Evolutionary conservation across 2,329 filamentous ascomycete genomes (phyloP), one percentile per base, ranked within the genome.

Genomic region (Emydomyces testavorans): DNA sequence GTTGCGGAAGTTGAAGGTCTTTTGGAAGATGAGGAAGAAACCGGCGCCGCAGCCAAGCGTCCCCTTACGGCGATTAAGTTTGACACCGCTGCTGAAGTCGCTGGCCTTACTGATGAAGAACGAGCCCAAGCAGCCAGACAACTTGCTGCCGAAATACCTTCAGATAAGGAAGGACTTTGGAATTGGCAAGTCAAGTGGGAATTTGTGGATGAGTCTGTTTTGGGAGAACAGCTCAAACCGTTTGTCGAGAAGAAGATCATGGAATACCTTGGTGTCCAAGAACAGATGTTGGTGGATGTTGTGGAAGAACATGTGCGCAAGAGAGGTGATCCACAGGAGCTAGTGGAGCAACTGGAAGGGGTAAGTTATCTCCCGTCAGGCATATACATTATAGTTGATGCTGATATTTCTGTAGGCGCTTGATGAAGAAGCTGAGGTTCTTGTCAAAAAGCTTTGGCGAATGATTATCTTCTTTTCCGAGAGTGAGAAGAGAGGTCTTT

Each of bases 161-260:
- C 80, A 11, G 83, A 92, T 60, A 86, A 84, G 63, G 80, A 84
- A 2, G 87, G 85, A 0, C 73, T 98, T 2, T 98, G 90, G 86
- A 77, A 75, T n/a, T 96, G 88, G 86, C 71, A 83, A 15, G 80
- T 98, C 63, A 85, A 89, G 58, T 98, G 92, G 92, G 83, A 93
- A 44, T 86, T 81, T 66, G 75, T 98, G 62, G 85, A 93, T 61
- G 83, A 92, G 52, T 73, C 76, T 13, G 76, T 92, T 35, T 79
- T 96, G 51, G 77, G 79, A 52, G 85, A 93, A 54, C 89, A 95
- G 63, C 78, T 98, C 57, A 80, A 85, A 60, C 89, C 90, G 24
- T 98, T 95, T 69, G 86, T 96, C 49, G 88, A 94, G 72, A 94
- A 94, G 77, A 98, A 96, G 75, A 86, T 96, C 57, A 83, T 98